Base-by-base conservation (phyloP, 73 alveolate species). In the Breviolum minutum region DNA sequence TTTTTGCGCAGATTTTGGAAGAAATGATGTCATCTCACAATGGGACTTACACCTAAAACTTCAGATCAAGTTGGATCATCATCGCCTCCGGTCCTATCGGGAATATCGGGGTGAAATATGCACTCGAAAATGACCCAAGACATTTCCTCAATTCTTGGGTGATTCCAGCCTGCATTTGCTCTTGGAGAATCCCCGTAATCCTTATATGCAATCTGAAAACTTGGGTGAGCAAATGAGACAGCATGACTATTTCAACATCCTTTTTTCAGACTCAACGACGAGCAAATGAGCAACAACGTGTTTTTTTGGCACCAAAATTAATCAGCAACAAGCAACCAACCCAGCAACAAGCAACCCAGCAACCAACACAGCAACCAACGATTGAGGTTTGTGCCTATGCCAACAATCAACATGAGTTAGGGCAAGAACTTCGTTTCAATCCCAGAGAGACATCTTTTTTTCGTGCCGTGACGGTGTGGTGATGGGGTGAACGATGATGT, bases 401-500 rank as follows among this genome's bases (percentile, higher is more conserved):
- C 98, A 92, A 92, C 90, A 92, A 92, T 80, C 98, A 92, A 60
- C 98, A 92, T 69, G 98, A 92, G 74, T 80, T 92, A 71, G 98
- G 98, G 6, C 26, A 60, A 24, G 98, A 92, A 40, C 69, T 92
- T n/a, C 98, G 84, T 22, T 73, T 54, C 66, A 92, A 92, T 48
- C 98, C 98, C 11, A 76, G 90, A 7, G 98, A 73, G 68, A 92
- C 85, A 79, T 92, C 98, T 90, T 92, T 92, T 90, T 92, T 92
- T 54, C 98, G 98, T 48, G 82, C 62, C 94, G 0, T 63, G 60
- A 27, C 2, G 20, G 10, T 6, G 1, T 17, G 27, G 12, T n/a
- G 86, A 20, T 68, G 77, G 17, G 77, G 77, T 22, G n/a, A 66
- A 11, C 24, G 24, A 66, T 11, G 74, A 17, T 66, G 74, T 11